Percentiles rank a stretch among this genome's conserved stretches.
phyloP scores from a whole-genome alignment of 345 rosid species.

The Bruguiera parviflora region DNA sequence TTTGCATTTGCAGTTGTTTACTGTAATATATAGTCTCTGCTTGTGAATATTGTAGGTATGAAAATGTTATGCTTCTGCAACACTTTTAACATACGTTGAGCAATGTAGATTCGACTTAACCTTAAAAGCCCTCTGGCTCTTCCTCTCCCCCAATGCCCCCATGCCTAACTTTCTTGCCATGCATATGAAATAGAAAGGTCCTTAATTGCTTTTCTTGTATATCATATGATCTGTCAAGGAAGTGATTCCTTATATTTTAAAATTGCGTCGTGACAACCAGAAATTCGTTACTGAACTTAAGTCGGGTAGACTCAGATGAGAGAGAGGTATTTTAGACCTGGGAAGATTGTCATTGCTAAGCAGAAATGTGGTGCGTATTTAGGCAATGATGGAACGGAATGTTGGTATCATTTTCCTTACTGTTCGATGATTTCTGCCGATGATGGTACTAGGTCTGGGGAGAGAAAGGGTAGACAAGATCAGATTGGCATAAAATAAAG shows the following conservation, averaged over 20 bases:
- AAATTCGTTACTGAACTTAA: no score
- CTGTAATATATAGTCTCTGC: slow-evolving; percentile 28
- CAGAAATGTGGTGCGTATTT: no score
- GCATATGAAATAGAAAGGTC: neutral
- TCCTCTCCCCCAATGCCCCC: neutral
- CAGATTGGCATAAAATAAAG: no score
- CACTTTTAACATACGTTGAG: slow-evolving; percentile 25
- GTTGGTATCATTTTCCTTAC: no score
- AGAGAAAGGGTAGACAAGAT: no score
- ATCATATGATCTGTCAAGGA: neutral
- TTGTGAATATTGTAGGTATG: slow-evolving; percentile 62
- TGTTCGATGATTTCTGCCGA: no score
- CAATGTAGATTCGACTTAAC: slow-evolving; percentile 27
- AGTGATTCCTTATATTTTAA: no score
- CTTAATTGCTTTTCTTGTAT: neutral
- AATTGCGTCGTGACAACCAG: neutral
- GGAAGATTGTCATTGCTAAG: no score
- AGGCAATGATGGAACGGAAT: no score
- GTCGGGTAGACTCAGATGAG: no score
- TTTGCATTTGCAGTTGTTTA: slow-evolving; percentile 36
- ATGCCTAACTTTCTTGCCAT: neutral
- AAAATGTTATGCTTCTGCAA: slow-evolving; percentile 34
- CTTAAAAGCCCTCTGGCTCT: neutral
- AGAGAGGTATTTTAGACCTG: no score
- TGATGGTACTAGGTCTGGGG: no score